Percentiles rank a stretch among this genome's conserved stretches.
Evolutionary conservation across 257 asterid species (phyloP).

Genomic region (Echium plantagineum): DNA sequence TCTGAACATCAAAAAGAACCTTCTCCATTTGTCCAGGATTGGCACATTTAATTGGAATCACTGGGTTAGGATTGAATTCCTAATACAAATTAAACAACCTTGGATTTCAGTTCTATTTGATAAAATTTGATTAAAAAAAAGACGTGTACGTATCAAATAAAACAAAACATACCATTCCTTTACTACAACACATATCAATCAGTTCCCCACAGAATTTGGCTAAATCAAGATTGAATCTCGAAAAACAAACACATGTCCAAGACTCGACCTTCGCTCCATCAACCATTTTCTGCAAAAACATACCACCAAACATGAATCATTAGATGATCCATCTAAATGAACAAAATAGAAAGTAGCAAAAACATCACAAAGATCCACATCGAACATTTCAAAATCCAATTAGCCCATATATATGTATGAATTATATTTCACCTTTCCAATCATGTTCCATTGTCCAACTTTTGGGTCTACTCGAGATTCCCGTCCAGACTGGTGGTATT

Average conservation of each 20-base stretch:
- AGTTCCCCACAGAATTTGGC: conserved; percentile 27
- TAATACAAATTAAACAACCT: conserved; percentile 13
- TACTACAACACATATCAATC: conserved; percentile 45
- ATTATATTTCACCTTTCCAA: conserved; percentile 33
- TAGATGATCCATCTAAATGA: too few species aligned
- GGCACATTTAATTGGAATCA: conserved; percentile 21
- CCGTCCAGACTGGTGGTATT: conserved; percentile 45
- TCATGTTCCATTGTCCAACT: conserved; percentile 90
- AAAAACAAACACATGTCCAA: conserved; percentile 65
- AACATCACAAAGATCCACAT: too few species aligned
- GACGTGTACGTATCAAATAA: neutral
- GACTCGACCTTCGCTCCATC: conserved; percentile 41
- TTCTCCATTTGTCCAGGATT: conserved; percentile 26
- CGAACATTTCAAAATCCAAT: too few species aligned
- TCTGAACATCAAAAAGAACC: conserved; percentile 25
- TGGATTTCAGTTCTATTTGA: neutral
- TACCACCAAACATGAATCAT: neutral
- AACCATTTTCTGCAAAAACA: conserved; percentile 54
- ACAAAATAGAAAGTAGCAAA: neutral
- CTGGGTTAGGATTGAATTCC: conserved; percentile 29
- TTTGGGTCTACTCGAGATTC: conserved; percentile 30
- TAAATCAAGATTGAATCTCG: conserved; percentile 12
- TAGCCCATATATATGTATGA: too few species aligned
- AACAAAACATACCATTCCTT: conserved; percentile 56
- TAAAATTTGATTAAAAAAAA: too few species aligned